Base-by-base conservation (phyloP, 495 filamentous ascomycete species). In the Thozetella sp. region DNA sequence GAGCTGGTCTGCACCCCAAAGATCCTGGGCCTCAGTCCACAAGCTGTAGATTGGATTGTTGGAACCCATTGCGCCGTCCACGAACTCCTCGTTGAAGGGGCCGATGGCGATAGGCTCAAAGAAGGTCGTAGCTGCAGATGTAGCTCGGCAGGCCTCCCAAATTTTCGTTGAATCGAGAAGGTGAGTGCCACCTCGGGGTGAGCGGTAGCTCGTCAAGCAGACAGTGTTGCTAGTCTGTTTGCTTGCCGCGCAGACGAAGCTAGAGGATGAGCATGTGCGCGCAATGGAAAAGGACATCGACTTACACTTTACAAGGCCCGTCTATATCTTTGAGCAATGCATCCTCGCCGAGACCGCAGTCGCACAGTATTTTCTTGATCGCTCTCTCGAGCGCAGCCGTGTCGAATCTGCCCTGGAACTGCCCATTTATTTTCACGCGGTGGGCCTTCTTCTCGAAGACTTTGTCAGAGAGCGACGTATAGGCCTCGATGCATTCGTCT, bases 31-130 rank as follows among this genome's bases (percentile, higher is more conserved):
- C 63, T 83, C 61, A n/a, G 68, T 70, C 76, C 72, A 80, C 2
- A 82, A 55, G 37, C 70, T 63, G n/a, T 67, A 69, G 40, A 82
- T 63, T n/a, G 81, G 81, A 55, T 84, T 84, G 62, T 82, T 83
- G 1, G 62, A 64, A 25, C 76, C 74, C 11, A 64, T 57, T 1
- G 67, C 72, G 9, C 76, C 75, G 56, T 82, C 77, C n/a, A 75
- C 68, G 59, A 78, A 82, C 40, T 66, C 27, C 58, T 69, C 58
- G 10, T 67, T 55, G 22, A 63, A 62, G 45, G 65, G 62, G 13
- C 76, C 75, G 52, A 83, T 73, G 2, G 60, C 45, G 19, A 83
- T 72, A 0, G 77, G 72, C 15, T 80, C 73, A 67, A 83, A 84
- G 62, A 83, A 80, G 25, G 75, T 65, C 9, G 73, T 65, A 1